A percentile compares a stretch with the other conserved stretches of the same genome.
Evolutionary conservation across 768 basidiomycete genomes (phyloP).

Genomic region (Fibroporia radiculosa): DNA sequence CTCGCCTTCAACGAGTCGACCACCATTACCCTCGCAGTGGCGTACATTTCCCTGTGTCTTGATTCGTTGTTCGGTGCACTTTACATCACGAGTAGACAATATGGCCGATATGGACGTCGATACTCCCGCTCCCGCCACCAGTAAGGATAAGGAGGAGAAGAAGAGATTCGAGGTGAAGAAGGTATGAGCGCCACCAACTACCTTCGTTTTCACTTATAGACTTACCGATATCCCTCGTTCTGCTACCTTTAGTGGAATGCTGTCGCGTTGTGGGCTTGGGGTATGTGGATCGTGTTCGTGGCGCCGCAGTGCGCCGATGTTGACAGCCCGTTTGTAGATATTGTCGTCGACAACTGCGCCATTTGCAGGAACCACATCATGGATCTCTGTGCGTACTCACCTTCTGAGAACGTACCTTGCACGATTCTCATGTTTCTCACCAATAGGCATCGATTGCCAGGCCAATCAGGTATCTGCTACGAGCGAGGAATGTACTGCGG

Average conservation of each 20-base stretch:
- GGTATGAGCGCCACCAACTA: no score
- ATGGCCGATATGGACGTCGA: conserved; percentile 77
- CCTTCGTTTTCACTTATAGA: no score
- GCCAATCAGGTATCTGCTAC: conserved; percentile 97
- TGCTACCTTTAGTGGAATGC: conserved; percentile 86
- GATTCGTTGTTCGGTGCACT: not conserved
- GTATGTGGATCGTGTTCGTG: conserved; percentile 32
- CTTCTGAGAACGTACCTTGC: not conserved
- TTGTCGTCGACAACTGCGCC: conserved; percentile 98
- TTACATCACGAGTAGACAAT: conserved; percentile 9
- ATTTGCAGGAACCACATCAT: conserved; percentile 99
- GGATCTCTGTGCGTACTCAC: conserved; percentile 82
- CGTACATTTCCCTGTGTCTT: not conserved
- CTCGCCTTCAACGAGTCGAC: no score
- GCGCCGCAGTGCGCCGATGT: not conserved
- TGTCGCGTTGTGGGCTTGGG: conserved; percentile 98
- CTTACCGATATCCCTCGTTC: not conserved
- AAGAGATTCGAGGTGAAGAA: conserved; percentile 98
- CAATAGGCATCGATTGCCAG: conserved; percentile 98
- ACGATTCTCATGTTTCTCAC: not conserved
- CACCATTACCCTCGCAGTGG: conserved; percentile 6
- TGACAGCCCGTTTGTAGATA: conserved; percentile 51
- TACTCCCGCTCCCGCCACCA: conserved; percentile 29
- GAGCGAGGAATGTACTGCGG: conserved; percentile 94
- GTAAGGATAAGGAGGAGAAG: conserved; percentile 49